phyloP scores from a whole-genome alignment of 1,139 yeast species.

The Sugiyamaella paludigena region DNA sequence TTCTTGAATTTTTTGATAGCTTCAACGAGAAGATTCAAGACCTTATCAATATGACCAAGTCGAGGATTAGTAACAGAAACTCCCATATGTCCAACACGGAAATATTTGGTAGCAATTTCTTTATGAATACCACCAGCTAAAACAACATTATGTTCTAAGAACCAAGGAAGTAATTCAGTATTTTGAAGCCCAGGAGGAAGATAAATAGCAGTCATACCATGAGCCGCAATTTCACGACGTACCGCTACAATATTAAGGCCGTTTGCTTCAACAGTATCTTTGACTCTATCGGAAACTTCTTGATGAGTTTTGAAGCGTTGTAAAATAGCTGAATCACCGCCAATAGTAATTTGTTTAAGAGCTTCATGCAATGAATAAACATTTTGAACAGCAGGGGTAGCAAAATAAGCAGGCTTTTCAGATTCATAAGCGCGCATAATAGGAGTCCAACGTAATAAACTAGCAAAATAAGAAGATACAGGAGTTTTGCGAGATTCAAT shows the following conservation, averaged over 20 bases:
- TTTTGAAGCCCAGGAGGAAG: conserved; percentile 77
- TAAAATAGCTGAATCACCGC: conserved; percentile 51
- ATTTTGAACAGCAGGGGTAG: conserved; percentile 90
- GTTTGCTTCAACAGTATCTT: conserved; percentile 49
- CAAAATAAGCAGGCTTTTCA: conserved; percentile 82
- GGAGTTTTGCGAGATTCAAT: conserved; percentile 48
- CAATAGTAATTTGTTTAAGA: conserved; percentile 62
- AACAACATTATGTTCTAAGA: conserved; percentile 70
- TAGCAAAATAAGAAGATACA: conserved; percentile 66
- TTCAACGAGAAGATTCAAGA: conserved; percentile 20
- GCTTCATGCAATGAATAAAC: conserved; percentile 79
- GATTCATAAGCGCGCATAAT: conserved; percentile 83
- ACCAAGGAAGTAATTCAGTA: conserved; percentile 54
- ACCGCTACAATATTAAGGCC: conserved; percentile 70
- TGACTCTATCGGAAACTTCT: conserved; percentile 62
- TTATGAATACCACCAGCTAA: conserved; percentile 92
- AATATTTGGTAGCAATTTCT: conserved; percentile 75
- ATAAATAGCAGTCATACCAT: conserved; percentile 84
- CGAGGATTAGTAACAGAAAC: conserved; percentile 50
- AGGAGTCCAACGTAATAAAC: conserved; percentile 84
- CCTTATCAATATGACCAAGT: conserved; percentile 42
- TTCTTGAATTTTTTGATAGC: conserved; percentile 16
- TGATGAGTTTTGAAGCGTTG: conserved; percentile 63
- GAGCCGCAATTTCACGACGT: conserved; percentile 64
- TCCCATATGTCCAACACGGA: conserved; percentile 97